These are phyloP conservation scores for Huntiella abstrusa DNA, from an alignment of 2,329 filamentous ascomycete species.

Conservation along the genomic window DNA sequence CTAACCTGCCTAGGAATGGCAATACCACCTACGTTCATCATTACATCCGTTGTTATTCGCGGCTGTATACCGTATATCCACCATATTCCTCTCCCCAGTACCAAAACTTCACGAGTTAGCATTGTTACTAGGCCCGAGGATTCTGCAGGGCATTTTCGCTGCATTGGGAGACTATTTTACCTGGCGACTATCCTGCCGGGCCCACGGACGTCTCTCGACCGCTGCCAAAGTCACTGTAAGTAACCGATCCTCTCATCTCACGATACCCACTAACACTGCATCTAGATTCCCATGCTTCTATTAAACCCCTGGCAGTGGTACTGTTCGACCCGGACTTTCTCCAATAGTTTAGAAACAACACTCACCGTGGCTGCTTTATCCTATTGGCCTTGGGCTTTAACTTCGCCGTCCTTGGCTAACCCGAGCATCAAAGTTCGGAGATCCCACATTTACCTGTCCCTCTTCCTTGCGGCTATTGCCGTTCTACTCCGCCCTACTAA, in stretches of 20 bases:
- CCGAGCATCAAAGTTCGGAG: constrained; percentile 10
- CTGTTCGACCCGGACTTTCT: constrained; percentile 80
- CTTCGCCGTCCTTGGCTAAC: constrained; percentile 22
- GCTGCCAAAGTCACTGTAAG: constrained; percentile 53
- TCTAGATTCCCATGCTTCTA: constrained; percentile 49
- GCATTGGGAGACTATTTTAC: constrained; percentile 70
- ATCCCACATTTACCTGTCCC: constrained; percentile 31
- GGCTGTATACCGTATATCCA: constrained; percentile 46
- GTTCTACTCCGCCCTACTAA: constrained; percentile 84
- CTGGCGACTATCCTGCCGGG: constrained; percentile 56
- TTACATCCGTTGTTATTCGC: constrained; percentile 82
- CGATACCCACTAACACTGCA: neutral
- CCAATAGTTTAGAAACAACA: constrained; percentile 83
- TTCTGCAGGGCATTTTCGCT: constrained; percentile 59
- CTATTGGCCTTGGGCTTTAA: constrained; percentile 70
- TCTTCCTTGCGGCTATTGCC: constrained; percentile 61
- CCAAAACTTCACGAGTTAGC: constrained; percentile 37
- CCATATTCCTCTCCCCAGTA: constrained; percentile 28
- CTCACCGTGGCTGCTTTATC: constrained; percentile 63
- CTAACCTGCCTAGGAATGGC: constrained; percentile 63
- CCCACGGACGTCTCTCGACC: constrained; percentile 49
- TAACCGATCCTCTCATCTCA: neutral
- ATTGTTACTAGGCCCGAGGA: constrained; percentile 53
- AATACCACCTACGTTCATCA: constrained; percentile 68
- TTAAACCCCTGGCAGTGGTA: constrained; percentile 93